Evolutionary conservation across 345 rosid species (phyloP), one percentile per base, ranked within the genome.

Genomic region (Combretum micranthum): DNA sequence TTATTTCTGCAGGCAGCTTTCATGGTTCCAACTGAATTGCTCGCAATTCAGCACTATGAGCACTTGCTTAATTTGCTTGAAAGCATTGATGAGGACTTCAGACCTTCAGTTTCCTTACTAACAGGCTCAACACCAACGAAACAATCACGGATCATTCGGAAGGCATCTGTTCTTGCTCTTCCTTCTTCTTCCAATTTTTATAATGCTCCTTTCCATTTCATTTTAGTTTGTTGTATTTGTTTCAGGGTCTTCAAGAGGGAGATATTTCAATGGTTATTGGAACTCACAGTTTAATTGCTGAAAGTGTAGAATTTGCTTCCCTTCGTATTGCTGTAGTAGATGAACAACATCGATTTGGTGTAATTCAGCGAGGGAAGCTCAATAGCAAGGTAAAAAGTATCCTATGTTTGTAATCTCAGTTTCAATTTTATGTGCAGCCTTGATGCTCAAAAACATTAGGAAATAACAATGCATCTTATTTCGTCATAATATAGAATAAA

Each of bases 21-120:
- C 80, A 93, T 93, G 99, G 97, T 83, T 67, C 97, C 99, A 44
- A 89, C 99, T 22, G 99, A 93, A 77, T 79, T 93, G 81, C 94
- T 93, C 66, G 99, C 99, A 0, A 71, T 80, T 69, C 99, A 89
- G 61, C 99, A 93, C 72, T 82, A 89, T 63, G 95, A 93, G 47
- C 85, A 80, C 60, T 72, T 90, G 57, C 81, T 80, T 59, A 64
- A 82, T 60, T 73, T 93, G 76, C 71, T 93, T 22, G 94, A 79
- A 66, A 79, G 60, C 3, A 69, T 93, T 77, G 90, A 81, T 44
- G 77, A 76, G 15, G 42, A 69, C 60, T 60, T 60, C 53, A 93
- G 81, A 67, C 99, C 99, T 71, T 77, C 86, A 52, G 66, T 93
- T 76, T 91, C 97, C 64, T 69, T 93, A 73, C 80, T 89, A 53